Evolutionary conservation across 2,329 filamentous ascomycete genomes (phyloP), one percentile per base, ranked within the genome.

Genomic region (Exophiala sp.): DNA sequence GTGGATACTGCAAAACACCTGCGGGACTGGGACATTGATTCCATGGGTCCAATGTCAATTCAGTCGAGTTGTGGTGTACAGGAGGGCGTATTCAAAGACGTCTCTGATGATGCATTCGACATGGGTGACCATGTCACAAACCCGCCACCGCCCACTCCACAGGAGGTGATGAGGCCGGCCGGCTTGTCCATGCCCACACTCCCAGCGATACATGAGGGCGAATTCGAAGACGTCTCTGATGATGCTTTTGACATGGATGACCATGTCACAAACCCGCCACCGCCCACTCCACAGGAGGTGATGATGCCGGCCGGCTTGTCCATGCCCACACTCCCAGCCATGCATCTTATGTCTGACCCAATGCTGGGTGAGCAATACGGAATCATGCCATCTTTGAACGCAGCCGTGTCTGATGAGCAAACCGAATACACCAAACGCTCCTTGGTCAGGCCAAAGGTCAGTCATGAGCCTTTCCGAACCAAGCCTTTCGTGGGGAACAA

Each of bases 131-230:
- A 37, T 3, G 9, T 19, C 18, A 34, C 46, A 8, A 23, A 21
- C 23, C 49, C 53, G 22, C 53, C 53, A 14, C 53, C 53, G 21
- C 40, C 43, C 6, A 53, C 50, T 11, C 53, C 53, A 14, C 46
- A 45, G 2, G 46, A 52, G 3, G 16, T 38, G 3, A 43, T 50
- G 6, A n/a, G 43, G 41, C 24, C 38, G 35, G 10, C 24, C 21
- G 13, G 35, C 43, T n/a, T 50, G 24, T 56, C 53, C 18, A 56
- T 51, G 47, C 53, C 53, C 1, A 56, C 53, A 9, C 39, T 56
- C 10, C 53, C 53, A 7, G 42, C 13, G 14, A 24, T n/a, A n/a
- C n/a, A n/a, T n/a, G n/a, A n/a, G 24, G 10, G 10, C 10, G 24
- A 27, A 27, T 27, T 6, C 24, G 24, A 27, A 27, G 24, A 27